Evolutionary conservation across 345 rosid species (phyloP).

Genomic region (Brassica napus): Da-Ae NC_063443.1:15953001-15953500

Average conservation of each 20-base stretch:
- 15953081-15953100: neutral
- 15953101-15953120: neutral
- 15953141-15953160: conserved; percentile 12
- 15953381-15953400: conserved; percentile 70
- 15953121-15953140: neutral
- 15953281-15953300: conserved; percentile 73
- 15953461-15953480: conserved; percentile 41
- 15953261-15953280: conserved; percentile 69
- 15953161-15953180: conserved; percentile 27
- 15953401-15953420: too few species aligned
- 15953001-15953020: neutral
- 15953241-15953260: conserved; percentile 57
- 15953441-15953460: conserved; percentile 40
- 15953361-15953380: conserved; percentile 77
- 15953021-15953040: neutral
- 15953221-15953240: conserved; percentile 58
- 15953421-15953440: conserved; percentile 72
- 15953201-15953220: neutral
- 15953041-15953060: neutral
- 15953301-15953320: conserved; percentile 74
- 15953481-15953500: conserved; percentile 64
- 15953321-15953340: conserved; percentile 70
- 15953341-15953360: conserved; percentile 60
- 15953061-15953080: neutral
- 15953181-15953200: conserved; percentile 9